A percentile compares a stretch with the other conserved stretches of the same genome.
Evolutionary conservation across 2,329 filamentous ascomycete species (phyloP).

Genomic region (Westerdykella ornata): DNA sequence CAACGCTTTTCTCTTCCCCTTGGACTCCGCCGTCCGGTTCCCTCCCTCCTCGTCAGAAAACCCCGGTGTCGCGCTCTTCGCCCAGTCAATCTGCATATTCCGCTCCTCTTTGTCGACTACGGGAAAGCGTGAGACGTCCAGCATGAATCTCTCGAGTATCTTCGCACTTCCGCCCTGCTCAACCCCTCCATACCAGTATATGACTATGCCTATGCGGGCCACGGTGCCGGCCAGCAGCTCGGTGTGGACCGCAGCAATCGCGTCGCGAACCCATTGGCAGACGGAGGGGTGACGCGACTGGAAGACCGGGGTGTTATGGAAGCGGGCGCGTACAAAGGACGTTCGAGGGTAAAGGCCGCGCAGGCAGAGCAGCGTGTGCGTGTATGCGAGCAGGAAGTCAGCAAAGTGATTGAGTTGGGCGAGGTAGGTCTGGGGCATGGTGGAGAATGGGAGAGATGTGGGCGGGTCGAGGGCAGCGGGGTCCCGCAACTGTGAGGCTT

Average conservation of each 20-base stretch:
- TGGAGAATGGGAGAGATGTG: background rate
- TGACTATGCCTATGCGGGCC: slow-evolving; percentile 50
- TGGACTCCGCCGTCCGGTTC: slow-evolving; percentile 3
- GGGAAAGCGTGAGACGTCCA: slow-evolving; percentile 54
- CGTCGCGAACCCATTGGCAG: slow-evolving; percentile 78
- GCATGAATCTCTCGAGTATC: slow-evolving; percentile 54
- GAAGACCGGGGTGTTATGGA: slow-evolving; percentile 76
- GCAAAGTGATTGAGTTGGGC: slow-evolving; percentile 62
- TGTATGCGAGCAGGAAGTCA: slow-evolving; percentile 72
- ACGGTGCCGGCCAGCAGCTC: slow-evolving; percentile 58
- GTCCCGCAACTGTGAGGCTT: background rate
- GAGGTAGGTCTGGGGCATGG: slow-evolving; percentile 29
- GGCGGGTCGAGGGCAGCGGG: background rate
- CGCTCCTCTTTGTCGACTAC: slow-evolving; percentile 42
- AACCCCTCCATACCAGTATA: slow-evolving; percentile 41
- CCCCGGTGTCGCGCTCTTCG: slow-evolving; percentile 5
- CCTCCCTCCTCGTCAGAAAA: slow-evolving; percentile 7
- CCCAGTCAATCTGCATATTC: slow-evolving; percentile 47
- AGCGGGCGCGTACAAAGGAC: slow-evolving; percentile 72
- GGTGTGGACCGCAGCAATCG: slow-evolving; percentile 62
- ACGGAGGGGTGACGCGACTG: slow-evolving; percentile 82
- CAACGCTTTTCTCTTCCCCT: slow-evolving; percentile 8
- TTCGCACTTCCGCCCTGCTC: slow-evolving; percentile 34
- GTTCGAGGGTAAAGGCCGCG: slow-evolving; percentile 68
- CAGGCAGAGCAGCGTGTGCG: slow-evolving; percentile 82